These are phyloP conservation scores for Salvia rosmarinus DNA, from an alignment of 257 asterid species.

Conservation along the genomic window DNA sequence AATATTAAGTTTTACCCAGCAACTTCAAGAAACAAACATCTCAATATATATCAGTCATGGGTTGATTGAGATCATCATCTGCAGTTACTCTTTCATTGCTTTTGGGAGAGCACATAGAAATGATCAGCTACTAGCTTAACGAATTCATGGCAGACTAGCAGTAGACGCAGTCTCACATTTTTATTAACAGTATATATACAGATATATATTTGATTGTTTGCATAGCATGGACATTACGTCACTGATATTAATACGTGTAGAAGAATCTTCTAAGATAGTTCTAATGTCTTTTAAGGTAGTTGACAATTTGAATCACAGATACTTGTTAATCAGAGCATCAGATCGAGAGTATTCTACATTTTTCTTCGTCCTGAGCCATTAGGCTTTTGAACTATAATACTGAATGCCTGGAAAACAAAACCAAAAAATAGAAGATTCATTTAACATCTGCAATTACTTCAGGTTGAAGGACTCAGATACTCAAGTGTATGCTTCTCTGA, in stretches of 20 bases:
- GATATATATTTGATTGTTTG: not conserved
- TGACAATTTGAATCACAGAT: not conserved
- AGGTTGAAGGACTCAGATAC: not conserved
- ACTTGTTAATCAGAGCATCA: not conserved
- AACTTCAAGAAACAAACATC: not conserved
- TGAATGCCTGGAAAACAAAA: not conserved
- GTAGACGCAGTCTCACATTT: not conserved
- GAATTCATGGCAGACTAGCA: not conserved
- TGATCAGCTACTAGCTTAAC: not conserved
- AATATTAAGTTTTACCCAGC: not conserved
- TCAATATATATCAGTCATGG: not conserved
- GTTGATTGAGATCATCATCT: constrained; percentile 4
- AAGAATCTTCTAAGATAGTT: not conserved
- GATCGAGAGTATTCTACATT: not conserved
- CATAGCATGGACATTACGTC: not conserved
- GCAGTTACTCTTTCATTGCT: not conserved
- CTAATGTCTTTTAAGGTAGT: not conserved
- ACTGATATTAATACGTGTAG: not conserved
- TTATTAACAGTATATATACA: no score
- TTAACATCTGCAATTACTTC: not conserved
- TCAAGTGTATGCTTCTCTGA: not conserved
- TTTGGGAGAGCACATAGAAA: not conserved
- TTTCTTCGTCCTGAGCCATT: not conserved
- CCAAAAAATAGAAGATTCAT: not conserved
- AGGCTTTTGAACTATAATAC: not conserved